Percentiles rank a stretch among this genome's conserved stretches.
These are phyloP conservation scores for Penicillium dipodomyicola DNA, from an alignment of 495 filamentous ascomycete species.

Conservation along the genomic window DNA sequence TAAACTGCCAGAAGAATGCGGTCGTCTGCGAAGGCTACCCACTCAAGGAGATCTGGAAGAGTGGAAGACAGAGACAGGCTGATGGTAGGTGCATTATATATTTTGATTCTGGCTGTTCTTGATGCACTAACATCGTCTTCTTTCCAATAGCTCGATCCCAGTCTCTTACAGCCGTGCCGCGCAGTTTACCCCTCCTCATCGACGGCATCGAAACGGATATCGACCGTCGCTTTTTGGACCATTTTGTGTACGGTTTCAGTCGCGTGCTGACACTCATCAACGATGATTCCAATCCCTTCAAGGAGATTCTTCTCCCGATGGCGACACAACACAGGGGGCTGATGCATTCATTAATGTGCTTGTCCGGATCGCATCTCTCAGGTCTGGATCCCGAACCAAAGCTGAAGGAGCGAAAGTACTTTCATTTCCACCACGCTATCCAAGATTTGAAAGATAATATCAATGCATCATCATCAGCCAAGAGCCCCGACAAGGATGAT, in stretches of 20 bases:
- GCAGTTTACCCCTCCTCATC: constrained; percentile 73
- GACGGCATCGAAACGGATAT: constrained; percentile 82
- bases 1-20: constrained; percentile 92
- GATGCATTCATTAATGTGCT: constrained; percentile 89
- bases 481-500: constrained; percentile 27
- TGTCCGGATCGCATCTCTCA: constrained; percentile 77
- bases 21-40: constrained; percentile 91
- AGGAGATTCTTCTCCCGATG: constrained; percentile 82
- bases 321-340: constrained; percentile 78
- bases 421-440: constrained; percentile 49
- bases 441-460: constrained; percentile 48
- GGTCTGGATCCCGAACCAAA: constrained; percentile 47
- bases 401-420: constrained; percentile 46
- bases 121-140: constrained; percentile 16
- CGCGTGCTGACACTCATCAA: constrained; percentile 79
- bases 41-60: constrained; percentile 84
- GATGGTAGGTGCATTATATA: constrained; percentile 56
- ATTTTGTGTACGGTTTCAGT: constrained; percentile 80
- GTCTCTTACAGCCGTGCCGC: constrained; percentile 43
- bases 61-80: constrained; percentile 71
- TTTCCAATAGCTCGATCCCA: constrained; percentile 34
- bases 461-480: constrained; percentile 30
- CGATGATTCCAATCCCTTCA: constrained; percentile 84
- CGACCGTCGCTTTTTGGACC: constrained; percentile 80
- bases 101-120: neutral